Conservation (phyloP, 176 grass and related monocot genomes). For the Poa pratensis region DNA sequence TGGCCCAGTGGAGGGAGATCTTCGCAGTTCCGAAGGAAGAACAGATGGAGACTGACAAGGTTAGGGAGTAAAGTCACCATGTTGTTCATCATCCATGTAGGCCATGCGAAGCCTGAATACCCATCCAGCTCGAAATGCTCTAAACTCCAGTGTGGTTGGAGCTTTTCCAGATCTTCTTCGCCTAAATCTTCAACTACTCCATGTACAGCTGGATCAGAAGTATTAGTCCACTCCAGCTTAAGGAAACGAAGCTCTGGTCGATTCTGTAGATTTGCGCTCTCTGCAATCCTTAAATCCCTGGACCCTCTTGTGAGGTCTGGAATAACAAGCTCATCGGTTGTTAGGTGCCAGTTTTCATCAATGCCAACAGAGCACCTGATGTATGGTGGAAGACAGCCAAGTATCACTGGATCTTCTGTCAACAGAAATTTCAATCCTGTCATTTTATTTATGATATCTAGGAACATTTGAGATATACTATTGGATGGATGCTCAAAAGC, state of each 20-base stretch:
- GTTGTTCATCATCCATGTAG: slow-evolving; percentile 39
- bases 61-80: slow-evolving; percentile 31
- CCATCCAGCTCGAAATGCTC: slow-evolving; percentile 25
- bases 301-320: background rate
- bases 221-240: slow-evolving; percentile 29
- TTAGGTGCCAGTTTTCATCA: background rate
- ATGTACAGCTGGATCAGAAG: background rate
- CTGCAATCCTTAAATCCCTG: slow-evolving; percentile 33
- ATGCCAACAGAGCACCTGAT: background rate
- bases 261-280: slow-evolving; percentile 8
- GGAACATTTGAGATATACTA: background rate
- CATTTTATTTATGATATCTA: slow-evolving; percentile 21
- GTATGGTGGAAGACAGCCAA: background rate
- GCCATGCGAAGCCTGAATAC: slow-evolving; percentile 25
- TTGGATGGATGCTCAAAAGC: background rate
- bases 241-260: slow-evolving; percentile 30
- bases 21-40: slow-evolving; percentile 17
- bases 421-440: slow-evolving; percentile 21
- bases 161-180: slow-evolving; percentile 28
- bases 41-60: slow-evolving; percentile 35
- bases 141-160: slow-evolving; percentile 35
- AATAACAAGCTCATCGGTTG: slow-evolving; percentile 39
- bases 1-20: slow-evolving; percentile 33
- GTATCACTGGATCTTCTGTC: slow-evolving; percentile 14
- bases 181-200: background rate